Base-by-base conservation (phyloP, 345 rosid genomes). In the Gossypium ekmanianum region DNA sequence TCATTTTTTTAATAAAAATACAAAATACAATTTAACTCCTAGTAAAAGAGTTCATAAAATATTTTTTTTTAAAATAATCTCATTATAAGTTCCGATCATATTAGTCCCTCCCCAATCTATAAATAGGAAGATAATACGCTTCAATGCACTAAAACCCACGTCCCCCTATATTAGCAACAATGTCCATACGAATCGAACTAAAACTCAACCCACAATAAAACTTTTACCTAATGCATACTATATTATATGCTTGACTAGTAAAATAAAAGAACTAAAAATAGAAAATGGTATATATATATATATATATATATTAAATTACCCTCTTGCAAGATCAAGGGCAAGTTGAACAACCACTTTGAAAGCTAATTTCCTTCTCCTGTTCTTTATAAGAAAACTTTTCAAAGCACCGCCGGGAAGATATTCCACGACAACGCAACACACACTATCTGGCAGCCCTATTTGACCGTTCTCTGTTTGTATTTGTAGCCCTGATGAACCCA, bases 271-370 rank as follows among this genome's bases (percentile, higher is more conserved):
- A 22, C 45, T 47, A 68, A 12, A 48, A 48, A 48, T 51, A 48
- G 47, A 68, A 78, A 77, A 54, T n/a, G 13, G 39, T 57, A 72
- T 8, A 64, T 41, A 50, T 34, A 4, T 8, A 64, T 41, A 50
- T 34, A 4, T 34, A 4, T 34, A 18, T 34, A 4, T 34, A 48
- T 54, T n/a, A 16, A 16, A 1, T 50, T 86, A 93, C 98, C 99
- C 99, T 85, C 97, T 87, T 45, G 99, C 99, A 69, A 95, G 94
- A 84, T 95, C 98, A 81, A 95, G 97, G 18, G 97, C 97, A 76
- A 95, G 82, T 86, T 95, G 98, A 54, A 87, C 83, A 54, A 95
- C 99, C 74, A 95, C 90, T 84, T 93, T 95, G 85, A 95, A 95
- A 24, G 93, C 90, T 68, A 95, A 79, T 81, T 95, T 95, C 81